Evolutionary conservation across 192 early-diverging fungal species (phyloP).

Genomic region (Entophlyctis luteolus): DNA sequence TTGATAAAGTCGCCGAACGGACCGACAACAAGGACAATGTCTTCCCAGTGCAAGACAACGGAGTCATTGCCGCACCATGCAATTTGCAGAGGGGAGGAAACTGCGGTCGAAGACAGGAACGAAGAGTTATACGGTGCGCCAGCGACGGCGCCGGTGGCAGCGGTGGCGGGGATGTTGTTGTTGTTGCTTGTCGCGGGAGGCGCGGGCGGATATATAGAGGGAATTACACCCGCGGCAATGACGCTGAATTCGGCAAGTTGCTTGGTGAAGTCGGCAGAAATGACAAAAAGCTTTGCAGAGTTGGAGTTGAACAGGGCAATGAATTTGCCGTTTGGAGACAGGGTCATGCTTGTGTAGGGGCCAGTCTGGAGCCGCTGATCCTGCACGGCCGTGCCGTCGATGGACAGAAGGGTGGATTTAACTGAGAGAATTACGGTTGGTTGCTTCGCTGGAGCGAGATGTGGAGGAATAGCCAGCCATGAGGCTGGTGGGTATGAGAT

Average conservation of each 20-base stretch:
- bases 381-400: constrained; percentile 72
- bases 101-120: too few species aligned
- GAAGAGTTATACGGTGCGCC: too few species aligned
- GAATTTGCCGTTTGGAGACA: constrained; percentile 93
- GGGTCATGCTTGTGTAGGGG: constrained; percentile 80
- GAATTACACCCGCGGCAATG: constrained; percentile 47
- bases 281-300: constrained; percentile 79
- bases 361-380: constrained; percentile 86
- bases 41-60: constrained; percentile 80
- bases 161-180: too few species aligned
- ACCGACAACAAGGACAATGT: constrained; percentile 81
- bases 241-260: constrained; percentile 82
- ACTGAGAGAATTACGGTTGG: constrained; percentile 83
- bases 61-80: constrained; percentile 93
- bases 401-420: constrained; percentile 71
- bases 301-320: constrained; percentile 74
- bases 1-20: constrained; percentile 89
- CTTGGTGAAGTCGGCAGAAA: constrained; percentile 92
- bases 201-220: too few species aligned
- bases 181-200: too few species aligned
- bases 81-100: constrained; percentile 1
- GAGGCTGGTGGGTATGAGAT: constrained; percentile 67
- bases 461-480: constrained; percentile 88
- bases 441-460: constrained; percentile 79
- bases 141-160: too few species aligned